Evolutionary conservation across 176 grass and related monocot genomes (phyloP), one percentile per base, ranked within the genome.

Genomic region (Hordeum vulgare): DNA sequence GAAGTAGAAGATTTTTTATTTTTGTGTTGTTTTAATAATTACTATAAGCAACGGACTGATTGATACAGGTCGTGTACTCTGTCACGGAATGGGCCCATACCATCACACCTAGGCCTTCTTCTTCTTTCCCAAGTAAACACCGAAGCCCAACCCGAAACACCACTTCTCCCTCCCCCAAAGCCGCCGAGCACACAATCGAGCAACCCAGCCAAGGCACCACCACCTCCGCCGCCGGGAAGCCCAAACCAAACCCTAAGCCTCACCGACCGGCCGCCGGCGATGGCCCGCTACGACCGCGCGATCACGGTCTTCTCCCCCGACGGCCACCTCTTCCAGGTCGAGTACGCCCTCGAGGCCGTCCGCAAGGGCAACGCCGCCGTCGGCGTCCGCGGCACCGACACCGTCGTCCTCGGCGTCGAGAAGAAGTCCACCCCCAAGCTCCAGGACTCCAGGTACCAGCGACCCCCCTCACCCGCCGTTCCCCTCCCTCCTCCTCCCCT

Each of bases 271-370:
- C 67, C 75, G 74, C 80, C 85, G 78, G 56, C 78, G 64, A 96
- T 99, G 97, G 97, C 97, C 56, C 91, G 97, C 65, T 99, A 99
- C 91, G 97, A 99, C 82, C 93, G 97, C 81, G 97, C 97, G 11
- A 99, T 99, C 91, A 99, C 97, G 33, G 97, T 99, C 10, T 99
- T 99, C 93, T 99, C 97, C 34, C 97, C 97, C 24, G 93, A 99
- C 78, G 97, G 97, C 18, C 93, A 99, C 88, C 97, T 99, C 80
- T 99, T 99, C 86, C 97, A 99, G 97, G 97, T 99, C 8, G 97
- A 99, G 83, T 99, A 99, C 81, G 97, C 97, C 11, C 93, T 99
- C 83, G 97, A 99, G 90, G 97, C 93, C 40, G 97, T 99, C 71
- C 97, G 93, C 75, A 99, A 99, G 88, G 93, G 93, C 7, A 99